phyloP scores from a whole-genome alignment of 768 basidiomycete species.

The Trametopsis cervina region DNA sequence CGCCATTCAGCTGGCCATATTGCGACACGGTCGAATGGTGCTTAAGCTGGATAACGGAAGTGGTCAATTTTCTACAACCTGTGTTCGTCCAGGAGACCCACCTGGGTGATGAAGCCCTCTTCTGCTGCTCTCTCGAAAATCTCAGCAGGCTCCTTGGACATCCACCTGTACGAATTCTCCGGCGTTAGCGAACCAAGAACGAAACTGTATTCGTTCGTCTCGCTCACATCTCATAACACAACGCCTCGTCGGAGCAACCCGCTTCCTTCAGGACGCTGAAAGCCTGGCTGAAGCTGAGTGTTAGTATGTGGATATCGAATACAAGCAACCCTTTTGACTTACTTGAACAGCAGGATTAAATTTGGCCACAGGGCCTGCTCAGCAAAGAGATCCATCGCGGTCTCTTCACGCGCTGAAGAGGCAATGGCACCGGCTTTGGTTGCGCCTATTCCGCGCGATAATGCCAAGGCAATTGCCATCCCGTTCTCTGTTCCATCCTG shows the following conservation, averaged over 20 bases:
- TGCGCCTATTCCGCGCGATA: slow-evolving; percentile 53
- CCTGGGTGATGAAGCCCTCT: slow-evolving; percentile 56
- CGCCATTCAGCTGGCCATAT: slow-evolving; percentile 53
- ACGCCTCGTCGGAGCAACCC: slow-evolving; percentile 59
- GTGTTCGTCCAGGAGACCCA: slow-evolving; percentile 13
- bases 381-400: slow-evolving; percentile 58
- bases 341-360: slow-evolving; percentile 58
- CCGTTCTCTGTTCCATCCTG: slow-evolving; percentile 50
- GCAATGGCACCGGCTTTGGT: slow-evolving; percentile 59
- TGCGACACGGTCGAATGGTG: slow-evolving; percentile 57
- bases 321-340: neutral
- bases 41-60: slow-evolving; percentile 36
- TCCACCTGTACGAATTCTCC: slow-evolving; percentile 48
- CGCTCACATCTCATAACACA: slow-evolving; percentile 56
- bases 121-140: slow-evolving; percentile 64
- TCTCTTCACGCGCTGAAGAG: slow-evolving; percentile 56
- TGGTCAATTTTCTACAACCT: neutral
- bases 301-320: neutral
- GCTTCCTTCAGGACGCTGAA: slow-evolving; percentile 57
- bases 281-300: slow-evolving; percentile 38
- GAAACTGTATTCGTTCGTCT: neutral
- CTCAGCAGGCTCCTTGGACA: slow-evolving; percentile 66
- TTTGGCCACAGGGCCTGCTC: slow-evolving; percentile 65
- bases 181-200: neutral
- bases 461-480: slow-evolving; percentile 39